Evolutionary conservation across 2,329 filamentous ascomycete genomes (phyloP).

Genomic region (Neofusicoccum parvum): DNA sequence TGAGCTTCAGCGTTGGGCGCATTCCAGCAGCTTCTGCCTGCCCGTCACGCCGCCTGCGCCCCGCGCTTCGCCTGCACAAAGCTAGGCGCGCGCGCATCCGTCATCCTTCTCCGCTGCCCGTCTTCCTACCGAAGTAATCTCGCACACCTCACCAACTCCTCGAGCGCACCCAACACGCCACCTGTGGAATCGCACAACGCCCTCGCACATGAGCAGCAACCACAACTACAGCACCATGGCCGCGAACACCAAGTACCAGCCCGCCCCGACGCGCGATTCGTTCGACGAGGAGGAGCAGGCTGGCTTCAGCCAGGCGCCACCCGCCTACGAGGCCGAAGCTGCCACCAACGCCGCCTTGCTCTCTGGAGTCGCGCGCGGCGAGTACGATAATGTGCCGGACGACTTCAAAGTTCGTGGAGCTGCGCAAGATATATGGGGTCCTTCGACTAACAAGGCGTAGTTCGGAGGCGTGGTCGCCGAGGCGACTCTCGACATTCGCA

Average conservation of each 20-base stretch:
- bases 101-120: slow-evolving; percentile 11
- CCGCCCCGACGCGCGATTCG: slow-evolving; percentile 83
- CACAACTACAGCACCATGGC: slow-evolving; percentile 21
- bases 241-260: slow-evolving; percentile 74
- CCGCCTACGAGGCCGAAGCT: slow-evolving; percentile 70
- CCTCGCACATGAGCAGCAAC: background rate
- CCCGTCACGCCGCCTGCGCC: slow-evolving; percentile 10
- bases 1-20: slow-evolving; percentile 5
- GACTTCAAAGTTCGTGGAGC: slow-evolving; percentile 77
- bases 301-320: slow-evolving; percentile 73
- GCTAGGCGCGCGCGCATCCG: slow-evolving; percentile 15
- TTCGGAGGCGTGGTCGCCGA: slow-evolving; percentile 93
- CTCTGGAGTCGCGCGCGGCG: slow-evolving; percentile 67
- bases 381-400: slow-evolving; percentile 90
- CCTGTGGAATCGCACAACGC: background rate
- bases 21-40: slow-evolving; percentile 17
- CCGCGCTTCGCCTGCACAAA: slow-evolving; percentile 14
- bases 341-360: slow-evolving; percentile 62
- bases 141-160: background rate
- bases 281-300: slow-evolving; percentile 62
- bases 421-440: background rate
- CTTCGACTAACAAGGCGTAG: slow-evolving; percentile 45
- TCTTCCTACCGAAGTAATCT: background rate
- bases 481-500: slow-evolving; percentile 91
- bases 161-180: background rate